Evolutionary conservation across 495 filamentous ascomycete species (phyloP), one percentile per base, ranked within the genome.

Genomic region (Daldinia bambusicola): DNA sequence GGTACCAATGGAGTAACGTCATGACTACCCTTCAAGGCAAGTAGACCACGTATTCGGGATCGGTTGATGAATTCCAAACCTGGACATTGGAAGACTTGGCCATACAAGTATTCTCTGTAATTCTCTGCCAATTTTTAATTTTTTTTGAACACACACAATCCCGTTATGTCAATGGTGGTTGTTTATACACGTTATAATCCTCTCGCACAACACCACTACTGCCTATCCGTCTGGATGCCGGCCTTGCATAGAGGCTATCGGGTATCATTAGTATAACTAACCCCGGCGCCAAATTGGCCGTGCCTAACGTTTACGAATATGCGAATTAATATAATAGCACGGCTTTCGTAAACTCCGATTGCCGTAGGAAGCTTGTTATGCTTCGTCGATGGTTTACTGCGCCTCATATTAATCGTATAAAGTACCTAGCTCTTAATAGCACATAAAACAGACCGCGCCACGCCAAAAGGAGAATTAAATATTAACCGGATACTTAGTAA

Each of bases 361-460:
- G 22, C 43, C 43, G 43, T 12, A 9, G 43, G 18, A 48, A 48
- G 3, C 18, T 48, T 22, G 9, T 48, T 48, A 48, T 18, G 6
- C 16, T 48, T 20, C 16, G 43, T 48, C 4, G 43, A 22, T 12
- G 43, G 43, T 48, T 3, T 12, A 48, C 43, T 22, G 43, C 9
- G 43, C 43, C 43, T 48, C 18, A 16, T 10, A n/a, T 26, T 26
- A 26, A 26, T 26, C 4, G n/a, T 16, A 31, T 32, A 30, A n/a
- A 10, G 50, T 32, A 32, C 14, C 4, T n/a, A n/a, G n/a, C 34
- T 32, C n/a, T 32, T 26, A 26, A 26, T 26, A 26, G 3, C 22
- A 53, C 22, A 9, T 48, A 48, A 22, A 53, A 53, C 50, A 53
- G 50, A 53, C 26, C 50, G n/a, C 30, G n/a, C n/a, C 50, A 53